Base-by-base conservation (phyloP, 2,329 filamentous ascomycete genomes). In the Akanthomyces uredinophilus region DNA sequence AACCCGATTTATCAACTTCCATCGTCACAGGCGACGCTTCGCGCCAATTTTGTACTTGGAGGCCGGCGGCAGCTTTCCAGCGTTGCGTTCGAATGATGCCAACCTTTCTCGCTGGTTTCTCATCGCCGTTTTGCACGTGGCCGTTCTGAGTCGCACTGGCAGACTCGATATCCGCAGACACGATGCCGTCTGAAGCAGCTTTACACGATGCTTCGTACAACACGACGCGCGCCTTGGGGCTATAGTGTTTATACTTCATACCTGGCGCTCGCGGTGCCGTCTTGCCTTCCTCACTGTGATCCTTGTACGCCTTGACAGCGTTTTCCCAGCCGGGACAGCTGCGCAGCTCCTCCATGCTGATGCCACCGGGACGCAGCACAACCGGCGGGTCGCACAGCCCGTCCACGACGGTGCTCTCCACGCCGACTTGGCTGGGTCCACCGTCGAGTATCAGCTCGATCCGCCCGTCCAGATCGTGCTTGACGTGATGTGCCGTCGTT, bases 231-330 rank as follows among this genome's bases (percentile, higher is more conserved):
- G 95, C 96, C 73, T 88, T 91, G 1, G 95, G 95, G 49, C 93
- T 96, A 71, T 99, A 99, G 73, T 99, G 95, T 72, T 95, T 91
- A 73, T 99, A 99, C 76, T 99, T 99, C 95, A 99, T 99, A 1
- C 95, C 95, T 0, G 95, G 95, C 1, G 95, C 95, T 62, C 91
- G 83, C 0, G 95, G 95, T 11, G 83, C 82, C 1, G 73, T 78
- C 56, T 83, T 85, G 5, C 84, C 88, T 22, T 84, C 81, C 68
- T 91, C 85, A 18, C 86, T 85, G 62, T 83, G 82, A 69, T 96
- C 92, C 70, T 88, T 87, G 74, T 97, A 98, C 13, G 85, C 94
- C 63, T 89, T 86, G 64, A 83, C 80, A 1, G 92, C 90, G 44
- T 84, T 77, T 71, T 92, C 88, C 94, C 95, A 99, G 1, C 94